Conservation (phyloP, 306 rosid species). For the Lupinus albus region DNA sequence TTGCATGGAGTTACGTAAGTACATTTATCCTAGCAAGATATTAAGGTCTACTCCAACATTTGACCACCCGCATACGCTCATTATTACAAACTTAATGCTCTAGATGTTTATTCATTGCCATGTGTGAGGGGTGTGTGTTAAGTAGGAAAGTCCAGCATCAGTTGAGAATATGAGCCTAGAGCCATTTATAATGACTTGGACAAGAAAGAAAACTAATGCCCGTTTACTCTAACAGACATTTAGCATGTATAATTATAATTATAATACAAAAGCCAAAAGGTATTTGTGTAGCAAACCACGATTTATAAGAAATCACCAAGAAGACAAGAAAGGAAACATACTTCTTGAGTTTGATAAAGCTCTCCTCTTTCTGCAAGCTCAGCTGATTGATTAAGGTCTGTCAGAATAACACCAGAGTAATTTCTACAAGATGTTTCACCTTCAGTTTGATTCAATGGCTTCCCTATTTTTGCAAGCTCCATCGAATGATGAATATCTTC, state of each 20-base stretch:
- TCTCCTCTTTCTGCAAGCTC: conserved; percentile 29
- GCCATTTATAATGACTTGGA: no score
- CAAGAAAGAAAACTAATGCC: no score
- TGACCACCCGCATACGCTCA: no score
- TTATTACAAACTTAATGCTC: no score
- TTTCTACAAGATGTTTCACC: conserved; percentile 24
- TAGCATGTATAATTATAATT: no score
- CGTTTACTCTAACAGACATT: background rate
- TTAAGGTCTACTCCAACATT: no score
- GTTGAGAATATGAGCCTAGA: no score
- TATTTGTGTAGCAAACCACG: background rate
- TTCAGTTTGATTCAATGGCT: background rate
- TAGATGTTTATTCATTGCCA: no score
- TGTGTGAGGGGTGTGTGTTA: no score
- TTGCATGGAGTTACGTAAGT: no score
- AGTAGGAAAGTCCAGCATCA: no score
- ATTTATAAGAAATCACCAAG: background rate
- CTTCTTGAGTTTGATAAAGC: conserved; percentile 22
- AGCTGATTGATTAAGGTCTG: conserved; percentile 34
- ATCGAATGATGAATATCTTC: conserved; percentile 25
- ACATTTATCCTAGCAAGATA: no score
- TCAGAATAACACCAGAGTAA: conserved; percentile 22
- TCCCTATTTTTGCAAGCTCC: conserved; percentile 30
- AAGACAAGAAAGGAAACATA: conserved; percentile 32
- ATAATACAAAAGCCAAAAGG: background rate